Evolutionary conservation across 176 grass and related monocot species (phyloP), one percentile per base, ranked within the genome.

Genomic region (Tillandsia fasciculata): DNA sequence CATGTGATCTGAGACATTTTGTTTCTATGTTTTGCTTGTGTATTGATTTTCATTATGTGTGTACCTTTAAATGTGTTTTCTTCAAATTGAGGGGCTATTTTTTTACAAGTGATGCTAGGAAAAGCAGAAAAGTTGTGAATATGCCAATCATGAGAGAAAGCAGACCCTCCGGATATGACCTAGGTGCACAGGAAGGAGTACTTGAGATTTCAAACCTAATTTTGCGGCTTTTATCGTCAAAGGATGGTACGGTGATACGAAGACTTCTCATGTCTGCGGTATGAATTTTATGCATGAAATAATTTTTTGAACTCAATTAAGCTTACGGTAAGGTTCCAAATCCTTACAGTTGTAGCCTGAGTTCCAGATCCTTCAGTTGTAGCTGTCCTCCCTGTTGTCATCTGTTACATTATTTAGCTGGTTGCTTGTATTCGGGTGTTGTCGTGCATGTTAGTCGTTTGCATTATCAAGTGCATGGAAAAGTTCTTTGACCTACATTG

Each of bases 201-300:
- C 49, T 82, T 52, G 59, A 79, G 24, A 68, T 70, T 61, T 78
- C 84, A 71, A 87, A 77, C 52, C 52, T 84, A 53, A 87, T 82
- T 23, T 70, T 87, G 76, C 74, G 50, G 78, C 72, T 91, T 73
- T 74, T 91, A 50, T 56, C 78, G 26, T 84, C 88, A 59, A 87
- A 69, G 66, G 78, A 91, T 24, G 83, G 73, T 12, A 14, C 69
- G 33, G 84, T 87, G 70, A 74, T 91, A 70, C 81, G 84, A 77
- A 84, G 84, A 69, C 78, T 91, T 74, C 58, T 87, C 50, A 84
- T 91, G 81, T 82, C 78, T 74, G 88, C 72, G 70, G 88, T 91
- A 91, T 64, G 75, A 64, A 49, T 53, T 12, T 0, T 50, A 10
- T 49, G 17, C 53, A 47, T 20, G 14, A n/a, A 23, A 59, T 17